Percentiles rank a stretch among this genome's conserved stretches.
phyloP scores from a whole-genome alignment of 1,284 basidiomycete genomes.

The Sanguinoderma infundibulare region DNA sequence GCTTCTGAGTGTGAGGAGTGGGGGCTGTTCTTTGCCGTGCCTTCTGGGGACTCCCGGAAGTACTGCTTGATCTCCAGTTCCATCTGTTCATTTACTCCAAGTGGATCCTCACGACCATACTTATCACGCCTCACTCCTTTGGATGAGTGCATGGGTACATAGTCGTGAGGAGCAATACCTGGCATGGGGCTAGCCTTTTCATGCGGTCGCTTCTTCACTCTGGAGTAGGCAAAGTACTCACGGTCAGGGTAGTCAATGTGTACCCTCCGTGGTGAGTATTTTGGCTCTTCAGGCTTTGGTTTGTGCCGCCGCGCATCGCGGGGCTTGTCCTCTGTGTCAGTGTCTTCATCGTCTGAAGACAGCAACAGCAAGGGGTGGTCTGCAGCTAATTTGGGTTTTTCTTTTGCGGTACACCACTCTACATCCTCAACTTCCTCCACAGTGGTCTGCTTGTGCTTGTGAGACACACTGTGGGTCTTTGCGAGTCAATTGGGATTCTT shows the following conservation, averaged over 20 bases:
- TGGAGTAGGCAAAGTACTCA: neutral
- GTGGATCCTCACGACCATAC: neutral
- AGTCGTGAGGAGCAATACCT: neutral
- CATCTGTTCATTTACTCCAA: neutral
- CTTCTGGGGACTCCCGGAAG: neutral
- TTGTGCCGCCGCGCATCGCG: neutral
- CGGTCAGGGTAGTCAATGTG: neutral
- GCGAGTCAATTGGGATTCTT: neutral
- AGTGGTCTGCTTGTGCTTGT: no score
- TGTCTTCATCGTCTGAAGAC: neutral
- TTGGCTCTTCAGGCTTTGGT: neutral
- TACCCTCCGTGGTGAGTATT: neutral
- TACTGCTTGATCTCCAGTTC: neutral
- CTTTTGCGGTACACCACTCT: neutral
- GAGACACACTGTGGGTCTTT: neutral
- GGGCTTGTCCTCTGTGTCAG: neutral
- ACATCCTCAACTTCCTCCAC: neutral
- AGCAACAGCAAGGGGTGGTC: neutral
- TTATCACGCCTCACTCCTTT: neutral
- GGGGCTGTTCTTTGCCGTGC: no score
- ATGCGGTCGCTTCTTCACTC: no score
- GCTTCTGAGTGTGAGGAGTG: neutral
- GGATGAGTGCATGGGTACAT: neutral
- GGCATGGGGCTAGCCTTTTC: neutral
- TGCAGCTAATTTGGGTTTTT: no score